Evolutionary conservation across 2,329 filamentous ascomycete species (phyloP).

Genomic region (Ceratocystis alfenasii): DNA sequence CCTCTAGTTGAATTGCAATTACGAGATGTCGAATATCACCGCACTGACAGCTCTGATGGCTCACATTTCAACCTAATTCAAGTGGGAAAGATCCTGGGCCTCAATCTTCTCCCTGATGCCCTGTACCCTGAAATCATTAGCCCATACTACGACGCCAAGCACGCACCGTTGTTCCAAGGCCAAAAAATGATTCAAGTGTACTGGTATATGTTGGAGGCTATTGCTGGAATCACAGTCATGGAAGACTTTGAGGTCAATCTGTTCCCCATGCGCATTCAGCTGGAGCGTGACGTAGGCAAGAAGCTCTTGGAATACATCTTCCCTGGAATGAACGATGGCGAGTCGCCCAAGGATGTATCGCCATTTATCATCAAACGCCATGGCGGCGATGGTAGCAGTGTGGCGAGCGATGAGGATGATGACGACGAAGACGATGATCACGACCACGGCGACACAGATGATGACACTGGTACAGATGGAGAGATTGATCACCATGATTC

Average conservation of each 20-base stretch:
- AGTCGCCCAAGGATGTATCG: slow-evolving; percentile 44
- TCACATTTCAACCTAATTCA: slow-evolving; percentile 90
- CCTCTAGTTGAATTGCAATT: slow-evolving; percentile 89
- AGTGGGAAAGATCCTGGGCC: slow-evolving; percentile 73
- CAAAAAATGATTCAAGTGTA: slow-evolving; percentile 80
- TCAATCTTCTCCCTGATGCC: slow-evolving; percentile 81
- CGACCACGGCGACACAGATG: slow-evolving; percentile 27
- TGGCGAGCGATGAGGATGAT: slow-evolving; percentile 26
- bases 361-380: slow-evolving; percentile 44
- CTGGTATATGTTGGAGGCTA: slow-evolving; percentile 97
- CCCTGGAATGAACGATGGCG: slow-evolving; percentile 58
- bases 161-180: slow-evolving; percentile 40
- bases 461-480: slow-evolving; percentile 10
- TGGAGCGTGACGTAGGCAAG: slow-evolving; percentile 86
- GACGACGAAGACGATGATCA: slow-evolving; percentile 41
- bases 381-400: slow-evolving; percentile 17
- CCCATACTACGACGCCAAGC: slow-evolving; percentile 64
- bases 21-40: slow-evolving; percentile 80
- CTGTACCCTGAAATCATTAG: slow-evolving; percentile 94
- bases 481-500: slow-evolving; percentile 22
- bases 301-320: slow-evolving; percentile 96
- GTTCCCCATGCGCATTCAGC: slow-evolving; percentile 83
- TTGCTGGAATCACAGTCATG: slow-evolving; percentile 93
- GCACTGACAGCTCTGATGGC: slow-evolving; percentile 92
- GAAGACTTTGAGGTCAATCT: slow-evolving; percentile 93